Percentiles rank a stretch among this genome's conserved stretches.
These are phyloP conservation scores for Penicillium fuscoglaucum DNA, from an alignment of 2,329 filamentous ascomycete species.

Conservation along the genomic window DNA sequence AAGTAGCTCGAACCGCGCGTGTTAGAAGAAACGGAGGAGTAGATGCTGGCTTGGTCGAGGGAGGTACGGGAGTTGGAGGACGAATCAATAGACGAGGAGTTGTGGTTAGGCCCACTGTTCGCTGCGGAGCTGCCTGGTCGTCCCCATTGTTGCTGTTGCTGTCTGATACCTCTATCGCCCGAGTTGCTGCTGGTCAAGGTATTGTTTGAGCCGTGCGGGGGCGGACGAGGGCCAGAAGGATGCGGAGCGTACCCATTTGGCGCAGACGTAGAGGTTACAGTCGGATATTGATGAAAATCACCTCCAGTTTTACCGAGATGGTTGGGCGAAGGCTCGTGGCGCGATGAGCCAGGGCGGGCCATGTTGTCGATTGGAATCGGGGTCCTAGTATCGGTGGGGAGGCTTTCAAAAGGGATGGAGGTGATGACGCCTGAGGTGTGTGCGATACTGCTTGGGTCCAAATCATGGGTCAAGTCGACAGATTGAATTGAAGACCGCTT, in stretches of 20 bases:
- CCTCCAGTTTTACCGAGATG: constrained; percentile 74
- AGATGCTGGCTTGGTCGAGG: constrained; percentile 65
- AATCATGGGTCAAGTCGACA: constrained; percentile 65
- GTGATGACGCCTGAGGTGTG: constrained; percentile 81
- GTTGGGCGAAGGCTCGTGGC: constrained; percentile 75
- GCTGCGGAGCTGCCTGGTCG: constrained; percentile 58
- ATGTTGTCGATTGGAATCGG: constrained; percentile 73
- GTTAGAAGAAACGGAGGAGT: constrained; percentile 61
- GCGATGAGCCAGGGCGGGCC: constrained; percentile 61
- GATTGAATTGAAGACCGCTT: constrained; percentile 72
- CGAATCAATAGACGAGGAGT: constrained; percentile 58
- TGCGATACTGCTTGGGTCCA: constrained; percentile 63
- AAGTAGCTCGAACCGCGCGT: constrained; percentile 59
- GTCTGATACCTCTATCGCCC: constrained; percentile 67
- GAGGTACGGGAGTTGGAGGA: constrained; percentile 58
- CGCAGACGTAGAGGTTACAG: constrained; percentile 59
- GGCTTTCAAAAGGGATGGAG: constrained; percentile 80
- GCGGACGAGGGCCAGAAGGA: constrained; percentile 62
- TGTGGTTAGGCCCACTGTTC: constrained; percentile 54
- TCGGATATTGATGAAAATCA: constrained; percentile 90
- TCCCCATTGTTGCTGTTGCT: constrained; percentile 79
- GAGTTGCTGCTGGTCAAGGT: constrained; percentile 72
- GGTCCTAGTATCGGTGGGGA: constrained; percentile 64
- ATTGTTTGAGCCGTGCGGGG: constrained; percentile 53
- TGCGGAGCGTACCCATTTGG: constrained; percentile 55